These are phyloP conservation scores for Hyaloscypha variabilis DNA, from an alignment of 495 filamentous ascomycete species.

Conservation along the genomic window DNA sequence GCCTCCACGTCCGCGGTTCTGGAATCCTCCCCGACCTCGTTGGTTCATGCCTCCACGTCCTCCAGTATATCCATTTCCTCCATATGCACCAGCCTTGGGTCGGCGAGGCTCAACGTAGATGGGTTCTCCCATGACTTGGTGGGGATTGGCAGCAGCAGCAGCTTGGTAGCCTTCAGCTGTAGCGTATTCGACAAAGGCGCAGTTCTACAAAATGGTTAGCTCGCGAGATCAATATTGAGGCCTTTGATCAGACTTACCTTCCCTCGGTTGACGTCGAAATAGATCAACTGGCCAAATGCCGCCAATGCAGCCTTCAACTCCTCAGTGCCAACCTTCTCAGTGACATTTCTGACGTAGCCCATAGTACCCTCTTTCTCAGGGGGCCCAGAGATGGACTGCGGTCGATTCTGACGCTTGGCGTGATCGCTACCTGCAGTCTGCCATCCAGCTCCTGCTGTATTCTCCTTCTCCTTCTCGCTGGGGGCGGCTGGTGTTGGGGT, in stretches of 20 bases:
- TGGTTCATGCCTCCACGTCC: conserved; percentile 56
- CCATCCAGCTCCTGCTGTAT: conserved; percentile 57
- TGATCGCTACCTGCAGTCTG: conserved; percentile 78
- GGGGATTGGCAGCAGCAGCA: conserved; percentile 83
- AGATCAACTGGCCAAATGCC: conserved; percentile 76
- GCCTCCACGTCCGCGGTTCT: conserved; percentile 65
- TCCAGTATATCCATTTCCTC: conserved; percentile 63
- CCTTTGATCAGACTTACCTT: conserved; percentile 64
- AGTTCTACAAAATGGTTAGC: conserved; percentile 66
- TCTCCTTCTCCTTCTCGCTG: conserved; percentile 30
- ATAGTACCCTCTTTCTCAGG: conserved; percentile 69
- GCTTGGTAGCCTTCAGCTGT: conserved; percentile 76
- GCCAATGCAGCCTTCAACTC: conserved; percentile 66
- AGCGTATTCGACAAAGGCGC: conserved; percentile 93
- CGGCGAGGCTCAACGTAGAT: conserved; percentile 89
- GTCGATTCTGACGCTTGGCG: conserved; percentile 77
- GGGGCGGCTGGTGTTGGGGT: conserved; percentile 39
- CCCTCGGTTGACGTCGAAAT: conserved; percentile 84
- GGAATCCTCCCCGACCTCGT: conserved; percentile 70
- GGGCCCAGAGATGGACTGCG: conserved; percentile 50
- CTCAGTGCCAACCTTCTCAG: conserved; percentile 74
- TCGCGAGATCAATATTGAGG: not conserved
- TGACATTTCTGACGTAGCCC: conserved; percentile 93
- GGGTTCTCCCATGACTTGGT: conserved; percentile 77
- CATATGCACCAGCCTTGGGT: conserved; percentile 67